These are phyloP conservation scores for Pichia norvegensis DNA, from an alignment of 1,139 yeast species.

Conservation along the genomic window DNA sequence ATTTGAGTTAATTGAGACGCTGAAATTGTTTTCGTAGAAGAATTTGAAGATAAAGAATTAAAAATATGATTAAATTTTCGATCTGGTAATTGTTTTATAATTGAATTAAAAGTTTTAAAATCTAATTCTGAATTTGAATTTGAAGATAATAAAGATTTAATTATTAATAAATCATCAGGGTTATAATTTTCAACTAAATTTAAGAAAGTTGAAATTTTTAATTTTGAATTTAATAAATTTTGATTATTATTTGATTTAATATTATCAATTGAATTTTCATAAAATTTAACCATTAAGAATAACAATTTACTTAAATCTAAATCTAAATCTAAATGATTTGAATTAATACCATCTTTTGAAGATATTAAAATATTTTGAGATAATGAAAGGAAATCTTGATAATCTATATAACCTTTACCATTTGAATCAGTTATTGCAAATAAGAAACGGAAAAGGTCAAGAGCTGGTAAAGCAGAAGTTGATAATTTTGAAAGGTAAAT, in stretches of 20 bases:
- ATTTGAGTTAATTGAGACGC: conserved; percentile 29
- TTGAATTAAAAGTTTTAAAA: conserved; percentile 29
- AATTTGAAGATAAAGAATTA: conserved; percentile 5
- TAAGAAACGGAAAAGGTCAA: conserved; percentile 38
- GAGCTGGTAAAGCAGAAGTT: conserved; percentile 22
- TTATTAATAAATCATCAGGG: background rate
- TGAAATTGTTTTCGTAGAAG: conserved; percentile 15
- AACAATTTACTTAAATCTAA: conserved; percentile 37
- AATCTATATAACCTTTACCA: conserved; percentile 53
- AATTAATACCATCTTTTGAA: background rate
- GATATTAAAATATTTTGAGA: conserved; percentile 37
- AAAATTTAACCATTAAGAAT: conserved; percentile 34
- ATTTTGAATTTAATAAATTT: background rate
- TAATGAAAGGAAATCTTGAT: conserved; percentile 54
- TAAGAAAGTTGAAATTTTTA: conserved; percentile 1
- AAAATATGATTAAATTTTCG: conserved; percentile 23
- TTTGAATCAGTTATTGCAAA: conserved; percentile 59
- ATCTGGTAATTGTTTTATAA: conserved; percentile 22
- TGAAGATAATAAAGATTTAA: background rate
- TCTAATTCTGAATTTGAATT: conserved; percentile 19
- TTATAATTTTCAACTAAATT: conserved; percentile 3
- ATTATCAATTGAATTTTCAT: conserved; percentile 24
- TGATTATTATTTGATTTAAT: conserved; percentile 1
- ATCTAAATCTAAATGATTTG: conserved; percentile 27
- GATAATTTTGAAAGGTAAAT: conserved; percentile 22